Evolutionary conservation across 352 stramenopile species (phyloP).

Genomic region (Stephanocyclus meneghinianus): DNA sequence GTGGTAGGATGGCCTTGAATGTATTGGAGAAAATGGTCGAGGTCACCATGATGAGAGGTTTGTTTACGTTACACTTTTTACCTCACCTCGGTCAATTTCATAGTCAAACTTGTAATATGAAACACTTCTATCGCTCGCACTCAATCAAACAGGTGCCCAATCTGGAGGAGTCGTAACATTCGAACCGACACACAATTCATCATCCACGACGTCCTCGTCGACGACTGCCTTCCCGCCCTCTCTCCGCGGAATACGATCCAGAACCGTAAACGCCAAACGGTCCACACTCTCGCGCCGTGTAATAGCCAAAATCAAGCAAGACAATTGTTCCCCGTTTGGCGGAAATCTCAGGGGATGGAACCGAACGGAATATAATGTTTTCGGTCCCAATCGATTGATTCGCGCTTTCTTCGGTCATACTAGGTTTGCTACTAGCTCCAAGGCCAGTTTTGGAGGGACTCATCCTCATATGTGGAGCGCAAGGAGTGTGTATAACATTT

Average conservation of each 20-base stretch:
- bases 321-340: conserved; percentile 28
- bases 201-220: neutral
- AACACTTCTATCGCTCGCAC: neutral
- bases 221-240: neutral
- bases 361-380: conserved; percentile 19
- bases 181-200: conserved; percentile 26
- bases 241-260: conserved; percentile 51
- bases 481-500: conserved; percentile 12
- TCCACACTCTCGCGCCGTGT: conserved; percentile 68
- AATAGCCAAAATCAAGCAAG: conserved; percentile 51
- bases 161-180: conserved; percentile 72
- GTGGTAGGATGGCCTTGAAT: conserved; percentile 55
- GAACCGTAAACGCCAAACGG: conserved; percentile 81
- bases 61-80: neutral
- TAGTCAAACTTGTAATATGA: neutral
- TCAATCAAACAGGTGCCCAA: conserved; percentile 41
- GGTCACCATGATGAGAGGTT: conserved; percentile 77
- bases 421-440: conserved; percentile 46
- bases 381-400: conserved; percentile 14
- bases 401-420: conserved; percentile 49
- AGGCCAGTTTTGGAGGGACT: conserved; percentile 54
- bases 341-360: conserved; percentile 35
- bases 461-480: conserved; percentile 48
- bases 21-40: conserved; percentile 74
- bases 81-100: neutral